Evolutionary conservation across 1,284 basidiomycete species (phyloP).

Genomic region (Rhodotorula sp.): DNA sequence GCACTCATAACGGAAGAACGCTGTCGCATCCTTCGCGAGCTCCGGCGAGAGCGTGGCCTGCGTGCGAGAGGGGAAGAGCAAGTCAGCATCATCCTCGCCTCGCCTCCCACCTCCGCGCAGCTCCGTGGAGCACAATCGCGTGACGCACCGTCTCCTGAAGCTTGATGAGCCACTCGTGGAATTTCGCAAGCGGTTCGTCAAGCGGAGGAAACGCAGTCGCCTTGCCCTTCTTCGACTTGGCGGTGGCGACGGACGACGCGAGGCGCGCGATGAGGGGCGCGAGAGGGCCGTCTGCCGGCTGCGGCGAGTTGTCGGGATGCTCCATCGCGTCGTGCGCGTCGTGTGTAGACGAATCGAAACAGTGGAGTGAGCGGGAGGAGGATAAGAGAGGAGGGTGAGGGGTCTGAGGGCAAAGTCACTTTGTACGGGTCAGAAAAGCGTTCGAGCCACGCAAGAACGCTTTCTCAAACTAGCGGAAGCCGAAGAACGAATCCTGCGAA

Average conservation of each 20-base stretch:
- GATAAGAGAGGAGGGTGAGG: neutral
- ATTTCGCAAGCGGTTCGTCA: neutral
- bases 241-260: neutral
- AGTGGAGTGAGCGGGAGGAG: neutral
- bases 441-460: too few relatives aligned
- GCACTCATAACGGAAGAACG: too few relatives aligned
- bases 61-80: neutral
- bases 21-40: neutral
- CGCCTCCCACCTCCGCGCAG: too few relatives aligned
- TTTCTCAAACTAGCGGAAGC: too few relatives aligned
- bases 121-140: neutral
- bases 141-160: neutral
- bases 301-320: neutral
- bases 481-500: neutral
- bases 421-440: too few relatives aligned
- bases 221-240: too few relatives aligned
- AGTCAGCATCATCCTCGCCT: too few relatives aligned
- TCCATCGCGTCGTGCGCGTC: neutral
- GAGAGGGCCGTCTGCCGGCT: neutral
- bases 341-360: neutral
- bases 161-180: slow-evolving; percentile 1
- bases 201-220: neutral
- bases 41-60: neutral
- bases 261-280: neutral
- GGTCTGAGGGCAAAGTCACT: neutral